These are phyloP conservation scores for Cubamyces lactineus DNA, from an alignment of 768 basidiomycete species.

Conservation along the genomic window DNA sequence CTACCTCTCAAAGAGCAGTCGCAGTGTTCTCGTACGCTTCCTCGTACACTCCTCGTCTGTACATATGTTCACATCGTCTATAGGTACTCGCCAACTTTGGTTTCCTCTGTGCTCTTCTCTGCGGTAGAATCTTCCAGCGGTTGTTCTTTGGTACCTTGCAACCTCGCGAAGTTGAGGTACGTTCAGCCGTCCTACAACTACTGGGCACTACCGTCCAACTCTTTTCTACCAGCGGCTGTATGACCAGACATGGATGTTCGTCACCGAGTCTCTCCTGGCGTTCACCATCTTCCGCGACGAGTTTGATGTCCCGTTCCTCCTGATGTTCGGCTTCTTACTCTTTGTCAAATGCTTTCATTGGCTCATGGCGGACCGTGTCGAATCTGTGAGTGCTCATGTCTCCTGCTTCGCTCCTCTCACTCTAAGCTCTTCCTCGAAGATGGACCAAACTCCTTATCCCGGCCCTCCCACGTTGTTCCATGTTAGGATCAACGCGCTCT, in stretches of 20 bases:
- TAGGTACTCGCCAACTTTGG: slow-evolving; percentile 93
- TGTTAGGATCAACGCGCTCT: slow-evolving; percentile 75
- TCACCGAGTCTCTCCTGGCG: slow-evolving; percentile 94
- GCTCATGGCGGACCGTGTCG: slow-evolving; percentile 93
- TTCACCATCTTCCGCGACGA: slow-evolving; percentile 98
- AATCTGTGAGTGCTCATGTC: slow-evolving; percentile 69
- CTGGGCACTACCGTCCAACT: not conserved
- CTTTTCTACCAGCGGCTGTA: slow-evolving; percentile 80
- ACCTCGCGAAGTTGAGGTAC: slow-evolving; percentile 89
- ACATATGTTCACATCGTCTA: not conserved
- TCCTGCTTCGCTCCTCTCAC: slow-evolving; percentile 6
- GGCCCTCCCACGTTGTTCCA: slow-evolving; percentile 86
- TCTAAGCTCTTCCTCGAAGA: slow-evolving; percentile 50
- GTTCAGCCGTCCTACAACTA: slow-evolving; percentile 25
- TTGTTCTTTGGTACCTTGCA: slow-evolving; percentile 92
- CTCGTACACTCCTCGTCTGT: not conserved
- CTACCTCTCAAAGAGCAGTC: slow-evolving; percentile 88
- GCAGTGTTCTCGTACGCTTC: slow-evolving; percentile 81
- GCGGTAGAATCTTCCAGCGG: slow-evolving; percentile 77
- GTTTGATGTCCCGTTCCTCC: slow-evolving; percentile 88
- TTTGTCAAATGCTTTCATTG: slow-evolving; percentile 99
- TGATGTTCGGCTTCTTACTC: slow-evolving; percentile 93
- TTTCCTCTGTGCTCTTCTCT: slow-evolving; percentile 72
- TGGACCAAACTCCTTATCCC: slow-evolving; percentile 94
- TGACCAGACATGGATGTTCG: slow-evolving; percentile 95